Percentiles rank a stretch among this genome's conserved stretches.
Conservation (phyloP, 495 filamentous ascomycete species). For the Aspergillus mulundensis region DNA sequence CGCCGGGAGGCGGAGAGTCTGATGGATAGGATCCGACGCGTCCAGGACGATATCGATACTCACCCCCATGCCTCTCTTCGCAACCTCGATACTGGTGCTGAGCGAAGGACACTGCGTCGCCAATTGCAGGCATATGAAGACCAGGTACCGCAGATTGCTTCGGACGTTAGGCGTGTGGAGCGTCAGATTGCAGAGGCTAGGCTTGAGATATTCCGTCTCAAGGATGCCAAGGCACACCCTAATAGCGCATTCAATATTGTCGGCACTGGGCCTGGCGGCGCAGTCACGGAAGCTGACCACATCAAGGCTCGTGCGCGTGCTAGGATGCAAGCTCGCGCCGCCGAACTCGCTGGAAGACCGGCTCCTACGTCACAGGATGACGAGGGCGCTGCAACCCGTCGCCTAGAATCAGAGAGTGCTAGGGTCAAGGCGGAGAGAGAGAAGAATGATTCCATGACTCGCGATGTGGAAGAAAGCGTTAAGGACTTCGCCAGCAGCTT, state of each 20-base stretch:
- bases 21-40: constrained; percentile 84
- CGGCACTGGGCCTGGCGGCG: constrained; percentile 88
- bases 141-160: constrained; percentile 85
- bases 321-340: constrained; percentile 97
- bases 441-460: constrained; percentile 92
- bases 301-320: constrained; percentile 93
- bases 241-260: constrained; percentile 77
- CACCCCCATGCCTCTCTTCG: constrained; percentile 77
- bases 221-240: constrained; percentile 89
- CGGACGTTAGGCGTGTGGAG: constrained; percentile 84
- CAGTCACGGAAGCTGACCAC: constrained; percentile 88
- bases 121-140: constrained; percentile 87
- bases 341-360: constrained; percentile 83
- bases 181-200: constrained; percentile 88
- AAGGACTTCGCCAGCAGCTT: constrained; percentile 80
- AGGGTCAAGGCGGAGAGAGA: constrained; percentile 79
- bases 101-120: constrained; percentile 77
- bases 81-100: constrained; percentile 76
- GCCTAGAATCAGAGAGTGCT: constrained; percentile 81
- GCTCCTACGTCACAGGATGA: constrained; percentile 58
- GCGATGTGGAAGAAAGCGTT: constrained; percentile 94
- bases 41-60: constrained; percentile 94
- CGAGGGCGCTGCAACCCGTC: constrained; percentile 69
- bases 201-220: constrained; percentile 89
- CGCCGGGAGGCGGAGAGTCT: constrained; percentile 90